Evolutionary conservation across 208 protist genomes (phyloP).

Genomic region (Trypanosomatidae sp.): DNA sequence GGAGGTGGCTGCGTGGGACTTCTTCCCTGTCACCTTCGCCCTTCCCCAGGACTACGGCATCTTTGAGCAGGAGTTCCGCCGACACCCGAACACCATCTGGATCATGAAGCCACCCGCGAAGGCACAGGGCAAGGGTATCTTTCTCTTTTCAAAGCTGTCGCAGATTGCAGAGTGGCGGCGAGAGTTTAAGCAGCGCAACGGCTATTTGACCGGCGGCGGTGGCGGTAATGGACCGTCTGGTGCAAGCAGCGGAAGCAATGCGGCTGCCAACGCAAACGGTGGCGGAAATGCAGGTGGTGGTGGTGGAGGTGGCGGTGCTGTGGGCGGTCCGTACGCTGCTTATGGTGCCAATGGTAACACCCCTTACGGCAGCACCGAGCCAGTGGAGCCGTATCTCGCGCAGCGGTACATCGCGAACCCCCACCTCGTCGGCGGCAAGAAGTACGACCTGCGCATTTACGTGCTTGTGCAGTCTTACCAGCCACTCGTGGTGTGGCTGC

Average conservation of each 20-base stretch:
- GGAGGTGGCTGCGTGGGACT: constrained; percentile 88
- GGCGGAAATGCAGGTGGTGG: no score
- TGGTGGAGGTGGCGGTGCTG: neutral
- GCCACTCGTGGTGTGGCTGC: constrained; percentile 91
- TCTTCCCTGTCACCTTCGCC: constrained; percentile 94
- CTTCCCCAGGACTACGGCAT: constrained; percentile 95
- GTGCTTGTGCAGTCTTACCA: constrained; percentile 86
- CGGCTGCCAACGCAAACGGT: no score
- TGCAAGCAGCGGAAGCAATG: no score
- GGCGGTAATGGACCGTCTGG: neutral
- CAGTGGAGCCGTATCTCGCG: constrained; percentile 86
- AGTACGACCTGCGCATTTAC: constrained; percentile 95
- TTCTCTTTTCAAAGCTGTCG: constrained; percentile 96
- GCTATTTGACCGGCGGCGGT: constrained; percentile 28
- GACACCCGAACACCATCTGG: constrained; percentile 89
- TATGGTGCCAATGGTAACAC: no score
- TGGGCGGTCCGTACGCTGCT: no score
- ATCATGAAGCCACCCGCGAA: constrained; percentile 98
- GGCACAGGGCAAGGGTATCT: constrained; percentile 97
- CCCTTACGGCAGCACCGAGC: constrained; percentile 2
- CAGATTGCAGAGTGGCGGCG: constrained; percentile 95
- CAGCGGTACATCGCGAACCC: constrained; percentile 93
- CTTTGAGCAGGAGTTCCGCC: constrained; percentile 94
- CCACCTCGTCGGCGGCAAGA: constrained; percentile 92
- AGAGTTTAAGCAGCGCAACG: constrained; percentile 78